phyloP scores from a whole-genome alignment of 2,329 filamentous ascomycete genomes.

The Plectosphaerella plurivora region DNA sequence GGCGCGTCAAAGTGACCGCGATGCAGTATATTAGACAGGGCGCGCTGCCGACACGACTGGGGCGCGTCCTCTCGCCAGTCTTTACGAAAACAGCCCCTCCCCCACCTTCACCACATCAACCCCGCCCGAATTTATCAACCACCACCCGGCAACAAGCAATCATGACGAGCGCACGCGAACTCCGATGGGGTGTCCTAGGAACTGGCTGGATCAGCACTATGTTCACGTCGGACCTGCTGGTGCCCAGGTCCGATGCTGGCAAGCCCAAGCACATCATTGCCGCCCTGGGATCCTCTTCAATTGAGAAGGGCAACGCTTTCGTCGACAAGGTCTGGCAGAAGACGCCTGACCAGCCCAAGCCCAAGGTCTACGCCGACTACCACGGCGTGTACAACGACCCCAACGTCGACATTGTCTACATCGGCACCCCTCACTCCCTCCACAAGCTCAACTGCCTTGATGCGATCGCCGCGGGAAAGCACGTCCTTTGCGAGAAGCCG shows the following conservation, averaged over 20 bases:
- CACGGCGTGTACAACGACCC: constrained; percentile 33
- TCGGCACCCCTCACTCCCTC: constrained; percentile 39
- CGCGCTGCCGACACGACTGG: too few species aligned
- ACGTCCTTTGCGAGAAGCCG: constrained; percentile 41
- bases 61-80: too few species aligned
- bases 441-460: constrained; percentile 38
- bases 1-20: too few species aligned
- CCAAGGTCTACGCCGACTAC: constrained; percentile 31
- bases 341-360: constrained; percentile 16
- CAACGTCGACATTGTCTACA: constrained; percentile 39
- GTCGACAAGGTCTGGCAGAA: constrained; percentile 22
- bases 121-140: too few species aligned
- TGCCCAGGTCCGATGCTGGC: constrained; percentile 25
- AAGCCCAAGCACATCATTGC: constrained; percentile 33
- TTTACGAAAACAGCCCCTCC: too few species aligned
- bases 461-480: constrained; percentile 36
- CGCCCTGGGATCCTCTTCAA: constrained; percentile 34
- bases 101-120: too few species aligned
- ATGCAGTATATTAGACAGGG: too few species aligned
- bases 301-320: constrained; percentile 32
- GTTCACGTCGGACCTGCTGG: constrained; percentile 36
- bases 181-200: neutral
- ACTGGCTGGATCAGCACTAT: constrained; percentile 10
- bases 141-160: too few species aligned
- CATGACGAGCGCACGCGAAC: neutral